Conservation (phyloP, 768 basidiomycete genomes). For the Serendipita sp. region DNA sequence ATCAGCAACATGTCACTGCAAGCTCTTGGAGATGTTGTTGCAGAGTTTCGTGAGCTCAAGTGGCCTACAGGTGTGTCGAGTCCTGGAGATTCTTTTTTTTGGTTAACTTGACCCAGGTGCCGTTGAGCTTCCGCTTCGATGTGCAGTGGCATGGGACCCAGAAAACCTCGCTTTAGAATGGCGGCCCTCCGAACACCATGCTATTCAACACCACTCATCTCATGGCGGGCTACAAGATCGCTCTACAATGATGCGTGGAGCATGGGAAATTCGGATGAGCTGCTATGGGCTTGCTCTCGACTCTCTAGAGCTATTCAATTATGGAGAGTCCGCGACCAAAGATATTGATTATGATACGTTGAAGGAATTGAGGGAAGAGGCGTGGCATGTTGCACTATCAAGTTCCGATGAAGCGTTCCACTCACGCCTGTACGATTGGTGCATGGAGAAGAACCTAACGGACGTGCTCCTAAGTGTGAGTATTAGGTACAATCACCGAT, state of each 20-base stretch:
- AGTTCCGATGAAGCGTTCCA: conserved; percentile 89
- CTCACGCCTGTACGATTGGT: conserved; percentile 87
- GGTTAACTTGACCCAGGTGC: conserved; percentile 35
- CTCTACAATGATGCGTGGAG: conserved; percentile 35
- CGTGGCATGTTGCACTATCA: conserved; percentile 72
- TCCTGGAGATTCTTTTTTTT: background rate
- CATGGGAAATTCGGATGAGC: conserved; percentile 43
- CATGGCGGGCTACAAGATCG: conserved; percentile 23
- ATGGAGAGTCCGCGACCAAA: conserved; percentile 25
- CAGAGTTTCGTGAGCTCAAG: conserved; percentile 73
- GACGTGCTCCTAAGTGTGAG: conserved; percentile 82
- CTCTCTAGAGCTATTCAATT: conserved; percentile 66
- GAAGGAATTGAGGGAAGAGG: conserved; percentile 32
- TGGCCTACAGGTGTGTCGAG: conserved; percentile 57
- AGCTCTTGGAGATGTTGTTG: conserved; percentile 68
- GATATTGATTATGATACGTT: conserved; percentile 15
- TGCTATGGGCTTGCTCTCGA: conserved; percentile 79
- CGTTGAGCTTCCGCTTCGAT: conserved; percentile 68
- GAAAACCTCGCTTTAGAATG: conserved; percentile 53
- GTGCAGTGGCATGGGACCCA: conserved; percentile 63
- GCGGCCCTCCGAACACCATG: conserved; percentile 5
- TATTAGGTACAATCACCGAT: conserved; percentile 8
- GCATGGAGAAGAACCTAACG: conserved; percentile 58
- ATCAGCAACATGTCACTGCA: conserved; percentile 70
- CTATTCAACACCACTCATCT: background rate